phyloP scores from a whole-genome alignment of 345 rosid species.

The Salix suchowensis region DNA sequence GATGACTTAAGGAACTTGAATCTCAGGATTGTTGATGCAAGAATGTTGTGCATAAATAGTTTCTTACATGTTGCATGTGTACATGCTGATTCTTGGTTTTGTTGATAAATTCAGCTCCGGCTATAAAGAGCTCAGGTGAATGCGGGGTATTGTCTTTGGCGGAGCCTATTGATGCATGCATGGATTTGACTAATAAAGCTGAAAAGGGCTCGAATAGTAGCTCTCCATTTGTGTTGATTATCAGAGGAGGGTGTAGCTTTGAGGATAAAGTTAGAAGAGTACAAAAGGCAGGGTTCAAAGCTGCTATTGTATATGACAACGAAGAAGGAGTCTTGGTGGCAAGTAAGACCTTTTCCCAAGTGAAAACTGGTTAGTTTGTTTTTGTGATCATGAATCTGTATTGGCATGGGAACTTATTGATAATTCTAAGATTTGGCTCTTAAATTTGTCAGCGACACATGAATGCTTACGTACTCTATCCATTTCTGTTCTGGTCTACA shows the following conservation, averaged over 20 bases:
- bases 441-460: not conserved
- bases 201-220: constrained; percentile 32
- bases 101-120: constrained; percentile 52
- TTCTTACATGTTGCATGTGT: not conserved
- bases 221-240: constrained; percentile 56
- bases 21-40: not conserved
- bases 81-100: constrained; percentile 3
- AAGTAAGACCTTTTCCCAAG: constrained; percentile 47
- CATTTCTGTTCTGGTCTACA: not conserved
- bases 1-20: not conserved
- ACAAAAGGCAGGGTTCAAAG: constrained; percentile 76
- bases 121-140: constrained; percentile 59
- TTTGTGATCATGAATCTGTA: not conserved
- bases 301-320: constrained; percentile 64
- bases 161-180: constrained; percentile 76
- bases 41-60: not conserved
- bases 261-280: constrained; percentile 87
- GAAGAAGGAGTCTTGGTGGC: constrained; percentile 65
- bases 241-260: constrained; percentile 86
- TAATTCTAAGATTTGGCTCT: not conserved
- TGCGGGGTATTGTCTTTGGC: constrained; percentile 59
- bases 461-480: not conserved
- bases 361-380: not conserved
- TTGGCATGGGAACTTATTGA: not conserved
- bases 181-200: constrained; percentile 45